Evolutionary conservation across 768 basidiomycete species (phyloP).

Genomic region (Fibroporia radiculosa): DNA sequence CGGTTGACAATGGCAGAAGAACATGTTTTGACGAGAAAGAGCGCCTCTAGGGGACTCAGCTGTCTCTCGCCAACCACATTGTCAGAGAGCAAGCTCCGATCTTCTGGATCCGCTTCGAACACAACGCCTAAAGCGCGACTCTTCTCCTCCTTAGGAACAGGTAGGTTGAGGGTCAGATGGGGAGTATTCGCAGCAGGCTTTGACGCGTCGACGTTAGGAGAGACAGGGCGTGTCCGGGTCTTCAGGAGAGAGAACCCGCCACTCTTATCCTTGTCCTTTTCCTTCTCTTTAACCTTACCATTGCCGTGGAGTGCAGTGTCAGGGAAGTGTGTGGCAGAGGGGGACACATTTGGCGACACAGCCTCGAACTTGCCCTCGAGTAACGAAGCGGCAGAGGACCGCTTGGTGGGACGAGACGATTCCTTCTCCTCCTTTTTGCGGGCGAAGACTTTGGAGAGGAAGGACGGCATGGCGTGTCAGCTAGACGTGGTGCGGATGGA

Average conservation of each 20-base stretch:
- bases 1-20: slow-evolving; percentile 56
- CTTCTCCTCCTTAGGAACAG: slow-evolving; percentile 40
- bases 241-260: slow-evolving; percentile 42
- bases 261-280: slow-evolving; percentile 24
- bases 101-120: slow-evolving; percentile 53
- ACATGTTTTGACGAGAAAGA: slow-evolving; percentile 58
- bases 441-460: slow-evolving; percentile 72
- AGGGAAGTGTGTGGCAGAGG: slow-evolving; percentile 22
- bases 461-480: slow-evolving; percentile 41
- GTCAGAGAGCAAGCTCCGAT: slow-evolving; percentile 40
- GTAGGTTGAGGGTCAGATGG: slow-evolving; percentile 56
- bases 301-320: slow-evolving; percentile 27
- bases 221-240: slow-evolving; percentile 35
- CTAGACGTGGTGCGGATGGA: not conserved
- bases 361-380: slow-evolving; percentile 74
- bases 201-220: slow-evolving; percentile 25
- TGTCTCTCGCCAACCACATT: slow-evolving; percentile 47
- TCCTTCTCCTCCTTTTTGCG: slow-evolving; percentile 61
- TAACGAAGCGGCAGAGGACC: slow-evolving; percentile 35
- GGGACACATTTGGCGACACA: slow-evolving; percentile 41
- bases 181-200: slow-evolving; percentile 31
- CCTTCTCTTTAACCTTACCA: slow-evolving; percentile 27
- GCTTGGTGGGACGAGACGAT: slow-evolving; percentile 22
- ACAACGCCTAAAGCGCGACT: slow-evolving; percentile 45
- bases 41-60: slow-evolving; percentile 55